Evolutionary conservation across 1,284 basidiomycete species (phyloP).

Genomic region (Pterulicium gracile): DNA sequence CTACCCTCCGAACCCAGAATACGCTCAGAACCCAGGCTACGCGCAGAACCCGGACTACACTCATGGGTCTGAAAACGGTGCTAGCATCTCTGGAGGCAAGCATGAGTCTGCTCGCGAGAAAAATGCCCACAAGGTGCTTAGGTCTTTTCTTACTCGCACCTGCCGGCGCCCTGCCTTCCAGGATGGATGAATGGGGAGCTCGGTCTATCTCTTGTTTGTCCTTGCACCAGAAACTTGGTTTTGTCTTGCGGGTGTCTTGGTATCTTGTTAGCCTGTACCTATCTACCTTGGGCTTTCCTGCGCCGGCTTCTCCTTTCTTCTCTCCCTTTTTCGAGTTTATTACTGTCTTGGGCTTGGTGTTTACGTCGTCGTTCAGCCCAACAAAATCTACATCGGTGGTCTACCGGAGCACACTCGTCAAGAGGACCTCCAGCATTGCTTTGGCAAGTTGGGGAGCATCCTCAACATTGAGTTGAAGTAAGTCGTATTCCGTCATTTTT

Average conservation of each 20-base stretch:
- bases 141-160: conserved; percentile 6
- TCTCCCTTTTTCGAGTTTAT: conserved; percentile 38
- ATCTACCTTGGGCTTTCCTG: neutral
- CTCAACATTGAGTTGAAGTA: conserved; percentile 73
- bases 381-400: conserved; percentile 83
- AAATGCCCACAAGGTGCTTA: conserved; percentile 8
- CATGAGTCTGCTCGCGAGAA: neutral
- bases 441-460: conserved; percentile 74
- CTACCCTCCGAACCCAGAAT: too few relatives aligned
- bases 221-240: too few relatives aligned
- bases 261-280: neutral
- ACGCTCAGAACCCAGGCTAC: neutral
- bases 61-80: neutral
- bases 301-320: conserved; percentile 21
- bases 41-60: neutral
- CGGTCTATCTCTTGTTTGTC: too few relatives aligned
- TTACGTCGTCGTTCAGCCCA: conserved; percentile 67
- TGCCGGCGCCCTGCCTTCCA: too few relatives aligned
- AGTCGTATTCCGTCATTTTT: conserved; percentile 17
- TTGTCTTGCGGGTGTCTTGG: too few relatives aligned
- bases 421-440: conserved; percentile 75
- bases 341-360: conserved; percentile 40
- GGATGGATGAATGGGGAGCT: too few relatives aligned
- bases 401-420: conserved; percentile 74
- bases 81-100: neutral